phyloP scores from a whole-genome alignment of 2,329 filamentous ascomycete species.

The Arthrobotrys musiformis region DNA sequence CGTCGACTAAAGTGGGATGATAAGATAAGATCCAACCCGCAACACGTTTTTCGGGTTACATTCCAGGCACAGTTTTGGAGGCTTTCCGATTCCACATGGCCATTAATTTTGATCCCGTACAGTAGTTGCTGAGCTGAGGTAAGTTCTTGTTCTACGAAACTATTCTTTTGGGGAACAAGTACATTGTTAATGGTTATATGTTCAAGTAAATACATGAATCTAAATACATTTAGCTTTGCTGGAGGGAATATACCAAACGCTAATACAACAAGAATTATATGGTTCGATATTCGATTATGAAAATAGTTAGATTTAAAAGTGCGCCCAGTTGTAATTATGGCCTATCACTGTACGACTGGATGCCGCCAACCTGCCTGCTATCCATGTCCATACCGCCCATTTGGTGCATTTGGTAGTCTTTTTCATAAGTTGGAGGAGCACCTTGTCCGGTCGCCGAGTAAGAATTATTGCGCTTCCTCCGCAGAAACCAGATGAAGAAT shows the following conservation, averaged over 20 bases:
- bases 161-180: neutral
- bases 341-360: conserved; percentile 27
- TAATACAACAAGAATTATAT: too few relatives aligned
- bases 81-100: too few relatives aligned
- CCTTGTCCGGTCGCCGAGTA: conserved; percentile 6
- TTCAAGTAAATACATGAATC: neutral
- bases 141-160: too few relatives aligned
- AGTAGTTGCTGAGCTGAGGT: too few relatives aligned
- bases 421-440: conserved; percentile 22
- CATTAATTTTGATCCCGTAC: too few relatives aligned
- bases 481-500: conserved; percentile 22
- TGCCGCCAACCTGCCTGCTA: conserved; percentile 32
- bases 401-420: neutral
- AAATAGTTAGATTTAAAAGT: too few relatives aligned
- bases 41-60: conserved; percentile 22
- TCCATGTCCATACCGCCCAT: conserved; percentile 36
- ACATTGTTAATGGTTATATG: neutral
- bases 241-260: too few relatives aligned
- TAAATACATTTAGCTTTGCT: too few relatives aligned
- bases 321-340: conserved; percentile 1
- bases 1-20: conserved; percentile 26
- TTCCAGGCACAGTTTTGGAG: neutral
- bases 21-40: conserved; percentile 54
- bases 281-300: too few relatives aligned
- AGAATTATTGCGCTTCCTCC: conserved; percentile 21